These are phyloP conservation scores for Daldinia sp. DNA, from an alignment of 2,329 filamentous ascomycete species.

Conservation along the genomic window DNA sequence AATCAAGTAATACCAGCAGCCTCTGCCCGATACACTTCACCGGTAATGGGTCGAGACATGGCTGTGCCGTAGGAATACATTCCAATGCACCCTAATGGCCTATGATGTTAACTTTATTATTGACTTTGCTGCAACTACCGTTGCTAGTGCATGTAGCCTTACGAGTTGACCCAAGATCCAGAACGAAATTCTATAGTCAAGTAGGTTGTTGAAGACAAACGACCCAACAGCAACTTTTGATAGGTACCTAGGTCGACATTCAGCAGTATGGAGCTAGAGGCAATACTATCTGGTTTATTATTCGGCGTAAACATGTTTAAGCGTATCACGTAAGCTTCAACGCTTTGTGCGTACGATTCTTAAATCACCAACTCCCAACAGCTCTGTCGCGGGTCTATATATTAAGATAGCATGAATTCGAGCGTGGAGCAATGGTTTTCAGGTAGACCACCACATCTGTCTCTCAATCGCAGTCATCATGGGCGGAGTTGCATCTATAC, in stretches of 20 bases:
- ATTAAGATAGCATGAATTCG: not conserved
- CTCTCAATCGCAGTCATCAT: conserved; percentile 17
- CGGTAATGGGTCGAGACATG: not conserved
- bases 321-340: not conserved
- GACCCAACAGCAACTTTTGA: not conserved
- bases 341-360: not conserved
- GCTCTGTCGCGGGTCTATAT: not conserved
- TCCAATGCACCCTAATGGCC: not conserved
- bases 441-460: not conserved
- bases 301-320: not conserved
- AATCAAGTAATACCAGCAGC: too few relatives aligned
- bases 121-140: not conserved
- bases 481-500: conserved; percentile 50
- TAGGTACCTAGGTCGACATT: not conserved
- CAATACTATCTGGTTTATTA: not conserved
- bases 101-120: not conserved
- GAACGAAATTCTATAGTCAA: not conserved
- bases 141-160: not conserved
- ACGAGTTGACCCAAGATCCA: not conserved
- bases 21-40: too few relatives aligned
- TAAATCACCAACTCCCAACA: conserved; percentile 1
- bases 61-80: conserved; percentile 4
- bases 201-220: not conserved
- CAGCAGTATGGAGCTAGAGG: not conserved
- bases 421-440: too few relatives aligned